Base-by-base conservation (phyloP, 2,329 filamentous ascomycete genomes). In the Xylaria sp. region DNA sequence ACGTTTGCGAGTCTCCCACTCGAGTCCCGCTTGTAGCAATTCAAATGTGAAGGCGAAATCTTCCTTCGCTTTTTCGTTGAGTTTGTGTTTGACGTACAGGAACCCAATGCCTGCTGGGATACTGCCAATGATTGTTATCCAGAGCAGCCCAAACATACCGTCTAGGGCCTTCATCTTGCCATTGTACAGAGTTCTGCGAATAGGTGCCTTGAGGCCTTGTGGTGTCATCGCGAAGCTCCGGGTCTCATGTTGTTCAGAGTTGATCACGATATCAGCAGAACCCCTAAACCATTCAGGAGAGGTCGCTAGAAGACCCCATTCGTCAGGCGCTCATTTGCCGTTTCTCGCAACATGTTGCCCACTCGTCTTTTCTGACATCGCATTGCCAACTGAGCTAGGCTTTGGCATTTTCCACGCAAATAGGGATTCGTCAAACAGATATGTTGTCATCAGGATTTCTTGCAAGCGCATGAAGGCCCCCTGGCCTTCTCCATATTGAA, bases 401-500 rank as follows among this genome's bases (percentile, higher is more conserved):
- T 65, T 5, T 5, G 57, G 63, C 63, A 65, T 65, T 27, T 47
- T 48, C 63, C 50, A 65, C 5, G 57, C 57, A 25, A 65, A 65
- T 29, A 65, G 21, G 10, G 63, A 65, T 65, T 65, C 57, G 48
- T 65, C 57, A 10, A 65, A 59, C 3, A 53, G 25, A 42, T 60
- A 23, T 5, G 44, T 47, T 1, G 55, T 29, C 25, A 68, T 42
- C 1, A 68, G 61, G 10, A 25, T 40, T 18, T 61, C 47, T 32
- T 75, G 70, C 44, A 75, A n/a, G 47, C 76, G 66, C 16, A 71
- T 69, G 50, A 77, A 78, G 0, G 76, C 71, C 18, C 70, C 70
- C 3, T 21, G 37, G 40, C 76, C 76, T 65, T 79, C 77, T 21
- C 77, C 76, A 40, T 79, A 79, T 1, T 76, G 70, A n/a, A 76